Evolutionary conservation across 306 rosid genomes (phyloP).

Genomic region (Urtica urens): DNA sequence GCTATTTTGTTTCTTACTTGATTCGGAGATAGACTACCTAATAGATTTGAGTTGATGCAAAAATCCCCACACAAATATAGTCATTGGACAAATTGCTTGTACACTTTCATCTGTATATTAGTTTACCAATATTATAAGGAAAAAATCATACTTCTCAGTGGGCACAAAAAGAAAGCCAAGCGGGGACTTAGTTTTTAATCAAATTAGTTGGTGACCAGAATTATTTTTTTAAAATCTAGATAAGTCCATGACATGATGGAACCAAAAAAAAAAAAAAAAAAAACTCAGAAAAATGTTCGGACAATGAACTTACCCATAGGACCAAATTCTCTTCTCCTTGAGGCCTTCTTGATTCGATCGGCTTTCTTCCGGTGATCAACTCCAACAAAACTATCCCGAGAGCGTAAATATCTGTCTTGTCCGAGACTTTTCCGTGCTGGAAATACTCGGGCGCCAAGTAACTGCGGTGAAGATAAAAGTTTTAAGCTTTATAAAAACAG

Average conservation of each 20-base stretch:
- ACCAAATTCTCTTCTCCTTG: conserved; percentile 89
- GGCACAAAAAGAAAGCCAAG: neutral
- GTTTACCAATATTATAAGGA: too few relatives aligned
- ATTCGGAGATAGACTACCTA: conserved; percentile 1
- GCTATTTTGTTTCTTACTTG: neutral
- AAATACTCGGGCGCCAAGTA: conserved; percentile 98
- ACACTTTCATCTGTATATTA: neutral
- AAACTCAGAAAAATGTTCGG: conserved; percentile 1
- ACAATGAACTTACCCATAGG: conserved; percentile 61
- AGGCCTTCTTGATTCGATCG: conserved; percentile 63
- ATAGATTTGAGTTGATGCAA: neutral
- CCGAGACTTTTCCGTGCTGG: conserved; percentile 94
- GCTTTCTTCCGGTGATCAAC: conserved; percentile 86
- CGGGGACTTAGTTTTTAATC: neutral
- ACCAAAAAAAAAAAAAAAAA: neutral
- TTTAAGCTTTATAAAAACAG: neutral
- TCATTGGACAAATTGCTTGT: neutral
- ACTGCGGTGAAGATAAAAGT: conserved; percentile 22
- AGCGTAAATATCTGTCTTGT: conserved; percentile 91
- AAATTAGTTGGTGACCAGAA: conserved; percentile 1
- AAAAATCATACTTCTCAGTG: neutral
- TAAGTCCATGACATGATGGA: neutral
- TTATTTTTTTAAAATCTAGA: neutral
- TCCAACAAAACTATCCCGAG: conserved; percentile 87
- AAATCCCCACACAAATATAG: conserved; percentile 4